phyloP scores from a whole-genome alignment of 208 protist genomes.

The Herpetomonas tarakana region DNA sequence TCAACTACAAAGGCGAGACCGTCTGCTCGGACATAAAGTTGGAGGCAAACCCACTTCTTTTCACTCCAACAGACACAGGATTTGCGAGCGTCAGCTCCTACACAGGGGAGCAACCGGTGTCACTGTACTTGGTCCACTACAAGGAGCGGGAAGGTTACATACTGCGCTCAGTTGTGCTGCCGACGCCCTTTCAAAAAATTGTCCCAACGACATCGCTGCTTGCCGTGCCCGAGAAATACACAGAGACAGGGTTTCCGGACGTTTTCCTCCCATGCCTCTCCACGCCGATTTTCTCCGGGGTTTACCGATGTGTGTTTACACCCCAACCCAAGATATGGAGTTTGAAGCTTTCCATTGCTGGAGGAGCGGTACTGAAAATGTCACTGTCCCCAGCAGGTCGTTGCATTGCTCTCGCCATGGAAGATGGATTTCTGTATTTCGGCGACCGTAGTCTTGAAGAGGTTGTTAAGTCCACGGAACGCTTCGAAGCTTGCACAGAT shows the following conservation, averaged over 20 bases:
- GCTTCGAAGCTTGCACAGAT: conserved; percentile 7
- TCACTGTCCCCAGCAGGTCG: conserved; percentile 39
- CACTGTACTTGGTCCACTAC: conserved; percentile 9
- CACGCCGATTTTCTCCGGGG: conserved; percentile 10
- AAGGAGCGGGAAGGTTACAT: conserved; percentile 9
- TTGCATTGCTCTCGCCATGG: conserved; percentile 50
- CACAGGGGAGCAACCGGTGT: conserved; percentile 4
- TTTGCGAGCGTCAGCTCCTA: conserved; percentile 32
- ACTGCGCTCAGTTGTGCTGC: conserved; percentile 22
- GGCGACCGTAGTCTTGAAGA: conserved; percentile 56
- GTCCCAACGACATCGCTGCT: conserved; percentile 16
- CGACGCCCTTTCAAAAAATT: conserved; percentile 13
- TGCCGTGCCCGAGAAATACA: conserved; percentile 14
- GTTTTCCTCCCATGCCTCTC: conserved; percentile 28
- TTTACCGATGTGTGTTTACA: conserved; percentile 25
- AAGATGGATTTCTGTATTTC: conserved; percentile 57
- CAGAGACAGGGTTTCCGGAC: conserved; percentile 10
- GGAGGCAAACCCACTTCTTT: conserved; percentile 21
- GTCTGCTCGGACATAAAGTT: conserved; percentile 27
- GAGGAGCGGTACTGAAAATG: conserved; percentile 56
- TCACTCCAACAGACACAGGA: conserved; percentile 37
- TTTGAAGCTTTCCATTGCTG: conserved; percentile 49
- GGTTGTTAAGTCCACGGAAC: conserved; percentile 32
- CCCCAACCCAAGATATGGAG: conserved; percentile 13
- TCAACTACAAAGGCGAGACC: conserved; percentile 38